Base-by-base conservation (phyloP, 73 alveolate genomes). In the Blepharisma japonicum region DNA sequence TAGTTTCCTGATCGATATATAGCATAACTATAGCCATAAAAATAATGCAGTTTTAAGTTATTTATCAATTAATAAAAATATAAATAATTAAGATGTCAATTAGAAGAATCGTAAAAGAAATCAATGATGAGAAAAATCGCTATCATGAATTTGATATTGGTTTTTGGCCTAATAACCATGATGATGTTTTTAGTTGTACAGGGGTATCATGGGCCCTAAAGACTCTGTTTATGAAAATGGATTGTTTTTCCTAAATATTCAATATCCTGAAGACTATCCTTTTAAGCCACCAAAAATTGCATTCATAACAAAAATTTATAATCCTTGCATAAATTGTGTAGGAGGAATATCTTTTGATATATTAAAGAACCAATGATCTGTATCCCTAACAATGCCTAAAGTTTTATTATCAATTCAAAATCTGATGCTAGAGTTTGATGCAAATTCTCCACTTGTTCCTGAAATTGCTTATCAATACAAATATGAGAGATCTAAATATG, bases 381-480 rank as follows among this genome's bases (percentile, higher is more conserved):
- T 96, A 18, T 89, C 91, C 42, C 87, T 85, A 53, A 92, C 87
- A 79, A 85, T 91, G 9, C 80, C 79, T 80, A 88, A 87, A 77
- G 87, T 89, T 50, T 89, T 92, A 39, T 83, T 91, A 56, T 77
- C 94, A 32, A 90, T 91, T 71, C n/a, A n/a, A n/a, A n/a, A n/a
- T n/a, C n/a, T n/a, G n/a, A n/a, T n/a, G n/a, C n/a, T n/a, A 48
- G 97, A 91, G 56, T 91, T 97, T 25, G 86, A 92, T 71, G 94
- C 97, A 67, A 96, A 92, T 61, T 88, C 81, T 68, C 96, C 97
- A 23, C 80, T 92, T 45, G 98, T 83, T 1, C 96, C 97, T 53
- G 97, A 93, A 82, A 91, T 93, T 54, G 96, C 95, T 6, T 85
- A 89, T 71, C 39, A 88, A 20, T 93, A 91, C 83, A 88, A 85